Evolutionary conservation across 2,329 filamentous ascomycete species (phyloP).

Genomic region (Arthrobotrys sinensis): DNA sequence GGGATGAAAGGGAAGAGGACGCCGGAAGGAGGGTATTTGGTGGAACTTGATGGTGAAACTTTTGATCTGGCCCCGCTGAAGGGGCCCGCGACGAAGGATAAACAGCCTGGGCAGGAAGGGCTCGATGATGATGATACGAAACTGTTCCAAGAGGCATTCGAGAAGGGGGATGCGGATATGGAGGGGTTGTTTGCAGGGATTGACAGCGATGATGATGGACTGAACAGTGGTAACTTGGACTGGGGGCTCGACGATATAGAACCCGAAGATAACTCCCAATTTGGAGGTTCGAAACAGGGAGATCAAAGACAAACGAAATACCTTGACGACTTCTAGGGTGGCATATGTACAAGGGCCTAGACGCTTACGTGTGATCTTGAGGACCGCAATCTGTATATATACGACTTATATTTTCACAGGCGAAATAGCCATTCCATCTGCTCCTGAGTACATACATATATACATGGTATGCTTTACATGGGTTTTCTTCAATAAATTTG

Average conservation of each 20-base stretch:
- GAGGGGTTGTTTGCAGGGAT: slow-evolving; percentile 4
- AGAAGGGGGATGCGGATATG: slow-evolving; percentile 11
- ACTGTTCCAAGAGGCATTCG: slow-evolving; percentile 17
- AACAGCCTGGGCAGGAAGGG: neutral
- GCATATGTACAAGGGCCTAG: neutral
- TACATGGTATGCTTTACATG: slow-evolving; percentile 33
- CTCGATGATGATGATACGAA: slow-evolving; percentile 5
- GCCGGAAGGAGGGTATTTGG: slow-evolving; percentile 32
- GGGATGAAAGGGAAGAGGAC: slow-evolving; percentile 13
- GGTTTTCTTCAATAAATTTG: slow-evolving; percentile 6
- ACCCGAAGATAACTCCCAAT: neutral
- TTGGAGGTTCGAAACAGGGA: neutral
- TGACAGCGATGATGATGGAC: neutral
- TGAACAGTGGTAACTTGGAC: slow-evolving; percentile 26
- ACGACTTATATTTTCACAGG: slow-evolving; percentile 14
- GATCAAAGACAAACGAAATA: slow-evolving; percentile 15
- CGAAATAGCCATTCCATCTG: slow-evolving; percentile 20
- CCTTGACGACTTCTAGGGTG: slow-evolving; percentile 29
- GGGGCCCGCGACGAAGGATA: neutral
- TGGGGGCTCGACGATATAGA: slow-evolving; percentile 53
- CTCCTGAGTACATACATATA: slow-evolving; percentile 7
- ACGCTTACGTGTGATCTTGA: too few relatives aligned
- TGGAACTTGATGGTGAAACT: slow-evolving; percentile 51
- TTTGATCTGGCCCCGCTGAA: slow-evolving; percentile 44
- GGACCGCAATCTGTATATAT: slow-evolving; percentile 27